Evolutionary conservation across 495 filamentous ascomycete genomes (phyloP), one percentile per base, ranked within the genome.

Genomic region (Xylaria grammica): DNA sequence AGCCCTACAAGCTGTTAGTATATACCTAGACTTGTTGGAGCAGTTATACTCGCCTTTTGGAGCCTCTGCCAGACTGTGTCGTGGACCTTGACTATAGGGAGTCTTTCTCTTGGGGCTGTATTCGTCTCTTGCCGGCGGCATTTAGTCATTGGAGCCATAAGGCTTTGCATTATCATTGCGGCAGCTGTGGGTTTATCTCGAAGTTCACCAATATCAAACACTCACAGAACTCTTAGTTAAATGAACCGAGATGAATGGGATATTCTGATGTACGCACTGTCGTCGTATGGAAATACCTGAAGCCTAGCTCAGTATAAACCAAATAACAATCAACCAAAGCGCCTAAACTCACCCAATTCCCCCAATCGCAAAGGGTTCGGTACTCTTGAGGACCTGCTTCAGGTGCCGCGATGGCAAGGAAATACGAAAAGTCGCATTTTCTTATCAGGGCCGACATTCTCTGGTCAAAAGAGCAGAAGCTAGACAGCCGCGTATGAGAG

Each of bases 201-300:
- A 3, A 76, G 59, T 15, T 60, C 32, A 9, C 74, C 72, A 50
- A 69, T 70, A 56, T 77, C 75, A 58, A 77, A 77, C 56, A 69
- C 75, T 77, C 32, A n/a, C 5, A 26, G 20, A 55, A 55, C 20
- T 10, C 8, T 55, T n/a, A 38, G 34, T 40, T 24, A 19, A 34
- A 38, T 3, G 11, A 52, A 17, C 6, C 26, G 1, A 13, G 36
- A 9, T 11, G 51, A 34, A 3, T 13, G 6, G 22, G 6, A 40
- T n/a, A 26, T n/a, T 17, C 24, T 4, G 4, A 27, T 27, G 42
- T 9, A 49, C 56, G 9, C 7, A 60, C 56, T 22, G 42, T 60
- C 56, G 29, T 60, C 56, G 27, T 15, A 60, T 4, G 56, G 56
- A 24, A 60, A 60, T 19, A 48, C 56, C 44, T 60, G 4, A 44